phyloP scores from a whole-genome alignment of 768 basidiomycete genomes.

The Lactarius deliciosus region DNA sequence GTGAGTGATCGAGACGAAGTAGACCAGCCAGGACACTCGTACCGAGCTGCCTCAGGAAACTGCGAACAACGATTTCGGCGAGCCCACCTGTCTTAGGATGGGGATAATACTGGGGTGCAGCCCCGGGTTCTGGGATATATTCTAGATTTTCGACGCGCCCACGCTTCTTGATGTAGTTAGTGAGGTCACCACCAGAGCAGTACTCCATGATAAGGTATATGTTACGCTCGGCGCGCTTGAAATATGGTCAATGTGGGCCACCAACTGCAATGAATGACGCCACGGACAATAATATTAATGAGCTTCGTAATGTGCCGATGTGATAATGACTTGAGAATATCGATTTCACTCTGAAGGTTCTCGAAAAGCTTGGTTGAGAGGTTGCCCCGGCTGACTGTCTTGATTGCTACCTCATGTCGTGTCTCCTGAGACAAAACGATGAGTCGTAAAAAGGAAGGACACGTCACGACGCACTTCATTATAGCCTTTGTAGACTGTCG shows the following conservation, averaged over 20 bases:
- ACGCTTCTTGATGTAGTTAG: conserved; percentile 97
- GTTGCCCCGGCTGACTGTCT: conserved; percentile 86
- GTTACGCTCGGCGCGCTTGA: conserved; percentile 63
- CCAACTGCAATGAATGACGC: neutral
- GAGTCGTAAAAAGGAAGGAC: neutral
- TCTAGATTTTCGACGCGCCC: conserved; percentile 89
- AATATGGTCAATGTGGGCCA: conserved; percentile 3
- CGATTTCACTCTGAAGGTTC: conserved; percentile 97
- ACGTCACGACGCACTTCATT: conserved; percentile 62
- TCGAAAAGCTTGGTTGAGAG: conserved; percentile 92
- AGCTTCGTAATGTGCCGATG: conserved; percentile 93
- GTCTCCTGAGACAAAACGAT: conserved; percentile 54
- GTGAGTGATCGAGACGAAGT: neutral
- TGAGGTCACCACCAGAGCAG: conserved; percentile 94
- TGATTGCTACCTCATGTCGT: conserved; percentile 82
- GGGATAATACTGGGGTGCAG: conserved; percentile 79
- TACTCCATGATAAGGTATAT: conserved; percentile 98
- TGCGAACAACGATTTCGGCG: conserved; percentile 86
- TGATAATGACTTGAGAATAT: conserved; percentile 90
- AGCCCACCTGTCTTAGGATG: conserved; percentile 91
- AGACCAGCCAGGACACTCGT: conserved; percentile 32
- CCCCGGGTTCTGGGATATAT: conserved; percentile 67
- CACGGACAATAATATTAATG: conserved; percentile 84
- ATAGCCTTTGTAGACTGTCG: conserved; percentile 93
- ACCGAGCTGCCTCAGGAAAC: conserved; percentile 90